A percentile compares a stretch with the other conserved stretches of the same genome.
Evolutionary conservation across 768 basidiomycete genomes (phyloP).

Genomic region (Trametes coccinea): DNA sequence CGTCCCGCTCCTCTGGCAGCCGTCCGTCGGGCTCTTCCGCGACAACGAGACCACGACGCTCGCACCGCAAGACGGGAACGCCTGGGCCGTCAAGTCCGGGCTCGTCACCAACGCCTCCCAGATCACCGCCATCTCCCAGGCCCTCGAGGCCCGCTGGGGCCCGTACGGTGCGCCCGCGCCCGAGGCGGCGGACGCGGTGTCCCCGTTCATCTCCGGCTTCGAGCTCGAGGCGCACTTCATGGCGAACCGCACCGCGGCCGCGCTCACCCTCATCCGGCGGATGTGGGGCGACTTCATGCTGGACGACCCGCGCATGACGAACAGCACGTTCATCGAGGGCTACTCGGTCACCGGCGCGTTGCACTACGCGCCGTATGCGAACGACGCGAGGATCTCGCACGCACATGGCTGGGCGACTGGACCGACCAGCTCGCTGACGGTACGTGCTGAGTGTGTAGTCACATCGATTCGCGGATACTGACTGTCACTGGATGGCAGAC

Average conservation of each 20-base stretch:
- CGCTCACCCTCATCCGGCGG: slow-evolving; percentile 18
- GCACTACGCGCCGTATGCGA: slow-evolving; percentile 21
- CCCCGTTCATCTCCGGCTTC: slow-evolving; percentile 22
- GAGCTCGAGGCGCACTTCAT: slow-evolving; percentile 23
- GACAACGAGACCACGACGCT: slow-evolving; percentile 24
- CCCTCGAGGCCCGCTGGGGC: slow-evolving; percentile 17
- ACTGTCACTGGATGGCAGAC: slow-evolving; percentile 1
- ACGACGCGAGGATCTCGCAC: slow-evolving; percentile 22
- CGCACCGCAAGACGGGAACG: slow-evolving; percentile 24
- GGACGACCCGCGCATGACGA: slow-evolving; percentile 24
- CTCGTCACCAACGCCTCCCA: slow-evolving; percentile 13
- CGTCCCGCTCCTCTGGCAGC: slow-evolving; percentile 19
- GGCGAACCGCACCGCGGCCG: slow-evolving; percentile 16
- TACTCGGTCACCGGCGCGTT: slow-evolving; percentile 16
- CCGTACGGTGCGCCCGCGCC: slow-evolving; percentile 21
- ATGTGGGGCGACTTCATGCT: slow-evolving; percentile 26
- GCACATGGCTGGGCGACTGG: slow-evolving; percentile 22
- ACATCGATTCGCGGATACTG: too few species aligned
- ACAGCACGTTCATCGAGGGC: slow-evolving; percentile 25
- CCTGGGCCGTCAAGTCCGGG: slow-evolving; percentile 22
- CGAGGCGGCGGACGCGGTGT: slow-evolving; percentile 20
- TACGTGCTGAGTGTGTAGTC: background rate
- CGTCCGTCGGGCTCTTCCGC: slow-evolving; percentile 18
- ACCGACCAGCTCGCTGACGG: slow-evolving; percentile 22
- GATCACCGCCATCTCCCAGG: slow-evolving; percentile 9